Conservation (phyloP, 2,329 filamentous ascomycete species). For the Colletotrichum spinosum region DNA sequence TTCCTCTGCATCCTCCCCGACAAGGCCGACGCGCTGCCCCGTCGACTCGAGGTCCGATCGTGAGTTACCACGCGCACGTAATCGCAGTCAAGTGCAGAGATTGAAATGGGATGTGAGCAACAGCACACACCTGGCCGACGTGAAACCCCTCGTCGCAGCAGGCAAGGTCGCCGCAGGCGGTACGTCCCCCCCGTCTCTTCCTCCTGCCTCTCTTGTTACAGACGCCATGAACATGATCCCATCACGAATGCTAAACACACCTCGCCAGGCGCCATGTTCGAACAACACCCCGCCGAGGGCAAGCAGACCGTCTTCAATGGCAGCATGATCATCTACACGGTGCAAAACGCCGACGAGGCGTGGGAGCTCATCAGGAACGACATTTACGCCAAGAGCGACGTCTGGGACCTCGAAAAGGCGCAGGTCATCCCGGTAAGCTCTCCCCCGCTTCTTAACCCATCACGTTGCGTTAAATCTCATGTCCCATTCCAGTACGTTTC, state of each 20-base stretch:
- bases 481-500: conserved; percentile 19
- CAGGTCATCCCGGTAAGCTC: conserved; percentile 40
- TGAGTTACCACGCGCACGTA: neutral
- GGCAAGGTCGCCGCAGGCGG: conserved; percentile 37
- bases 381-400: conserved; percentile 39
- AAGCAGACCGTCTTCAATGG: conserved; percentile 25
- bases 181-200: neutral
- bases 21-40: conserved; percentile 32
- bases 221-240: neutral
- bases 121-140: conserved; percentile 26
- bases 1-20: conserved; percentile 37
- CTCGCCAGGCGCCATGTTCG: conserved; percentile 27
- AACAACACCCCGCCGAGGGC: conserved; percentile 26
- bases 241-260: neutral
- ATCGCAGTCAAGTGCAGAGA: neutral
- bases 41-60: conserved; percentile 27
- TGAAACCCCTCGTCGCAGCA: conserved; percentile 38
- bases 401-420: conserved; percentile 41
- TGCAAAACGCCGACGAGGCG: conserved; percentile 35
- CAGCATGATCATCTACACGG: conserved; percentile 30
- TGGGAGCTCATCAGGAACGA: conserved; percentile 39
- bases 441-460: too few species aligned
- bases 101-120: neutral
- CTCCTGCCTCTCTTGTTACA: accelerated
- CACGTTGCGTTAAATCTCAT: neutral